phyloP scores from a whole-genome alignment of 257 asterid species.

The Solanum paucissectum region DNA sequence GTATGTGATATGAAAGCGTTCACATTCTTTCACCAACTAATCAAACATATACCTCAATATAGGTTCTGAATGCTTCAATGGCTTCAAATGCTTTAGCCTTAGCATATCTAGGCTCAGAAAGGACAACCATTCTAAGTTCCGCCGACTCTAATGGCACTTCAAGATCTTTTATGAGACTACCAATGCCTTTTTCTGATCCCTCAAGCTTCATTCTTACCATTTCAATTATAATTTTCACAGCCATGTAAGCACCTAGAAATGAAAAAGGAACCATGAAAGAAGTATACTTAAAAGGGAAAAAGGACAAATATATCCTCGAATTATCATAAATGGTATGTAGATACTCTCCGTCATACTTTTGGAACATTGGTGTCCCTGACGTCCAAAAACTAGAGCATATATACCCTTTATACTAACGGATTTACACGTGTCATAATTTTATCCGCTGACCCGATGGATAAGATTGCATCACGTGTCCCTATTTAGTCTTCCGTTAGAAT shows the following conservation, averaged over 20 bases:
- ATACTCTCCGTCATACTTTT: neutral
- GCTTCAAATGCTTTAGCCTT: constrained; percentile 66
- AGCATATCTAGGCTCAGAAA: constrained; percentile 62
- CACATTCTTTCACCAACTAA: neutral
- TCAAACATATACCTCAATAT: constrained; percentile 39
- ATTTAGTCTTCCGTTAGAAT: neutral
- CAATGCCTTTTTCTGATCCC: constrained; percentile 67
- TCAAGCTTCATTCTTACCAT: constrained; percentile 87
- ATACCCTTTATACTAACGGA: neutral
- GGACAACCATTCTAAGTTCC: constrained; percentile 66
- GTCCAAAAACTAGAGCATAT: neutral
- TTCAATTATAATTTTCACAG: constrained; percentile 72
- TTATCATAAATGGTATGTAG: neutral
- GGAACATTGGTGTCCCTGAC: neutral
- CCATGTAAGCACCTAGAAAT: constrained; percentile 73
- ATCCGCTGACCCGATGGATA: neutral
- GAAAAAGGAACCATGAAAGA: neutral
- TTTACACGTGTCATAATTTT: neutral
- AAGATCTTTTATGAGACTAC: constrained; percentile 64
- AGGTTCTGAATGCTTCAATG: constrained; percentile 50
- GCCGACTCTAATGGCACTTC: constrained; percentile 71
- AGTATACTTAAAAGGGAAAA: neutral
- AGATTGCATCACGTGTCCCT: neutral
- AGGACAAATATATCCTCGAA: neutral
- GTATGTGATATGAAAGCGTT: neutral